Evolutionary conservation across 768 basidiomycete species (phyloP).

Genomic region (Scleroderma citrinum): DNA sequence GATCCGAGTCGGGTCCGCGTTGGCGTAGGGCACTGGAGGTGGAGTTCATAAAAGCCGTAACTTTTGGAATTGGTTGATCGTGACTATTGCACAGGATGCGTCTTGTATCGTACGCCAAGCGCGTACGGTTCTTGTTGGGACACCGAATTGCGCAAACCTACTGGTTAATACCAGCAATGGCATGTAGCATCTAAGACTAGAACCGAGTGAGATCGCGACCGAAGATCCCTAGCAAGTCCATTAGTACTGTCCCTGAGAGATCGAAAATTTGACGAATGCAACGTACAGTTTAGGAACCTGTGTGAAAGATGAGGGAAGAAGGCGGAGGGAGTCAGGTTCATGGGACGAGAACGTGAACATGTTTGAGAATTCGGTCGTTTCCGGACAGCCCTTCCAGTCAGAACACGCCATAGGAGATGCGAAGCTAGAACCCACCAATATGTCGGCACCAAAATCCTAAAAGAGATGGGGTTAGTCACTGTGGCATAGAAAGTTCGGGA

Average conservation of each 20-base stretch:
- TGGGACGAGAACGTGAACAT: neutral
- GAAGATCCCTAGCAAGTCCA: conserved; percentile 51
- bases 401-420: neutral
- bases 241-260: conserved; percentile 4
- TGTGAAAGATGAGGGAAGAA: neutral
- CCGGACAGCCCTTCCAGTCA: neutral
- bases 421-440: conserved; percentile 47
- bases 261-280: neutral
- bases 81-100: too few species aligned
- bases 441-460: conserved; percentile 58
- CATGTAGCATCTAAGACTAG: conserved; percentile 18
- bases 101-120: too few species aligned
- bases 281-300: conserved; percentile 67
- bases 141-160: neutral
- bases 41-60: too few species aligned
- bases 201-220: conserved; percentile 70
- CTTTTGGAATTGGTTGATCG: too few species aligned
- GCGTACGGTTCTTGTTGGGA: too few species aligned
- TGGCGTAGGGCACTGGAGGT: too few species aligned
- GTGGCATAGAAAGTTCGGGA: neutral
- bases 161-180: neutral
- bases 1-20: too few species aligned
- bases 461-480: conserved; percentile 8
- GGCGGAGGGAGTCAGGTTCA: neutral
- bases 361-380: neutral